phyloP scores from a whole-genome alignment of 192 early-diverging fungal species.

The Coemansia sp. region DNA sequence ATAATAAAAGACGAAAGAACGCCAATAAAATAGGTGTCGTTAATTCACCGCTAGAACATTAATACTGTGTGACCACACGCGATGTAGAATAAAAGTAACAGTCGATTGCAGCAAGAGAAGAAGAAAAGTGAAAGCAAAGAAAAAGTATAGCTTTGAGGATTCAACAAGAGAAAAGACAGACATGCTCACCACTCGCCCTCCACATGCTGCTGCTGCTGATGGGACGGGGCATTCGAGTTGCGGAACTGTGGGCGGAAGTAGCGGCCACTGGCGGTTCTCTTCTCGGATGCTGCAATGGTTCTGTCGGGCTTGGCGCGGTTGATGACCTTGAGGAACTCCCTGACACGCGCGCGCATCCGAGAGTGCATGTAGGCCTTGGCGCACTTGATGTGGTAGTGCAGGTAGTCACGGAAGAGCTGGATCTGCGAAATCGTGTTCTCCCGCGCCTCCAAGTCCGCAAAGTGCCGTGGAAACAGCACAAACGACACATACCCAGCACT shows the following conservation, averaged over 20 bases:
- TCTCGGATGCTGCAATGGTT: conserved; percentile 63
- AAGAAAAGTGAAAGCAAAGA: neutral
- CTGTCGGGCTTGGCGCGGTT: conserved; percentile 97
- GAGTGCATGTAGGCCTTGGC: conserved; percentile 99
- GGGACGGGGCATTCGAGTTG: conserved; percentile 31
- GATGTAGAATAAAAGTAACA: neutral
- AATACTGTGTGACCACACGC: too few relatives aligned
- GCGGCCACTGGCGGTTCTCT: conserved; percentile 66
- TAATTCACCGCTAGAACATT: too few relatives aligned
- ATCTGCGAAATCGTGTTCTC: conserved; percentile 94
- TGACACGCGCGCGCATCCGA: conserved; percentile 92
- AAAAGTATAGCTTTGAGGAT: neutral
- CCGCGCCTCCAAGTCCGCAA: conserved; percentile 65
- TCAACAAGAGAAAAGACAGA: neutral
- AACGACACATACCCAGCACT: conserved; percentile 95
- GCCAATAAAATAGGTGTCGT: too few relatives aligned
- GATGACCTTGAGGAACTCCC: conserved; percentile 96
- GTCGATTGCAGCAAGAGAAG: neutral
- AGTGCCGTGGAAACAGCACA: conserved; percentile 95
- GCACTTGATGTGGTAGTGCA: conserved; percentile 99
- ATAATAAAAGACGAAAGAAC: too few relatives aligned
- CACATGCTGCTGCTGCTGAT: conserved; percentile 18
- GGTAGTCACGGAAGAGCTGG: conserved; percentile 96
- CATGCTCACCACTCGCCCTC: conserved; percentile 42
- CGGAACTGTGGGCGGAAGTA: conserved; percentile 58